These are phyloP conservation scores for Beauveria asiatica DNA, from an alignment of 2,329 filamentous ascomycete species.

Conservation along the genomic window DNA sequence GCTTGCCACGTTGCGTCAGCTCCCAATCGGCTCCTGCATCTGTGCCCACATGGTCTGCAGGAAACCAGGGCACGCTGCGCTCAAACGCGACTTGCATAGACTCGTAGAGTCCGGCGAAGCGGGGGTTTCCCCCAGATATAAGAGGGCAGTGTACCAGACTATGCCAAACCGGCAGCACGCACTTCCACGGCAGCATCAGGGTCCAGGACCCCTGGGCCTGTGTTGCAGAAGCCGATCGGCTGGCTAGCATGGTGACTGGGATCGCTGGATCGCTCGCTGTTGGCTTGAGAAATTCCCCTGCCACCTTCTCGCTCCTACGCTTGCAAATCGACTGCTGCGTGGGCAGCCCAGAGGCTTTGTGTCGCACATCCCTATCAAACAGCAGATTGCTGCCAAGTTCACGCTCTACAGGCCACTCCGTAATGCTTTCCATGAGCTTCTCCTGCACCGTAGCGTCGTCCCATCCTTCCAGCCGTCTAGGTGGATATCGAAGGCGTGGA, in stretches of 20 bases:
- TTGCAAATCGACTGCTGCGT: constrained; percentile 76
- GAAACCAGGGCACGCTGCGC: constrained; percentile 71
- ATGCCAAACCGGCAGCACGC: constrained; percentile 78
- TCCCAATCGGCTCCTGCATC: constrained; percentile 75
- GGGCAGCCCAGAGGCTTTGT: constrained; percentile 56
- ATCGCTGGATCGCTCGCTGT: constrained; percentile 62
- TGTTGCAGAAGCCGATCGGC: constrained; percentile 36
- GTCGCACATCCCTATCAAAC: constrained; percentile 60
- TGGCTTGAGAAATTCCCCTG: constrained; percentile 53
- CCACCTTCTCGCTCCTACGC: constrained; percentile 54
- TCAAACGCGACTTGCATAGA: constrained; percentile 76
- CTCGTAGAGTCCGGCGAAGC: constrained; percentile 76
- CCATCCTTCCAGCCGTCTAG: constrained; percentile 42
- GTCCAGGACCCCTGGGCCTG: constrained; percentile 67
- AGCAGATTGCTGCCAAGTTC: constrained; percentile 41
- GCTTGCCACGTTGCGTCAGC: constrained; percentile 49
- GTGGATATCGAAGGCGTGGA: constrained; percentile 72
- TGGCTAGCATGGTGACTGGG: constrained; percentile 63
- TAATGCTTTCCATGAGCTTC: constrained; percentile 50
- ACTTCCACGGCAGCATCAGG: constrained; percentile 82
- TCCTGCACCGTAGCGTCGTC: constrained; percentile 28
- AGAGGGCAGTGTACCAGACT: constrained; percentile 74
- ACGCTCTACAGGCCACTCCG: constrained; percentile 59
- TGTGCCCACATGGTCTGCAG: constrained; percentile 74
- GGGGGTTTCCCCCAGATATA: constrained; percentile 68